Conservation (phyloP, 2,329 filamentous ascomycete species). For the Diaporthe vaccinii region DNA sequence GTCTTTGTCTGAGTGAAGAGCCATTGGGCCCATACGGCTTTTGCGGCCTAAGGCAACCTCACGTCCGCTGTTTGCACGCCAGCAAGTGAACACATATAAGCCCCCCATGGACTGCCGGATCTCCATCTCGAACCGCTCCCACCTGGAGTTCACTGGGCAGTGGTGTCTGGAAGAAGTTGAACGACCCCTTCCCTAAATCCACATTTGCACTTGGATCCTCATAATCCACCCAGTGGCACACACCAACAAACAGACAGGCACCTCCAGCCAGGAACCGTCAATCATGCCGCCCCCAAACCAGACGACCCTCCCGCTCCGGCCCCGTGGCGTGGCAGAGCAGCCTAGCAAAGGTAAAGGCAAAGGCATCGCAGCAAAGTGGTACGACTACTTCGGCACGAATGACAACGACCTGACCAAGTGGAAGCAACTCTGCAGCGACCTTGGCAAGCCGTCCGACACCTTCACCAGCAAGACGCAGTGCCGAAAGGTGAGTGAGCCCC, state of each 20-base stretch:
- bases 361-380: slow-evolving; percentile 43
- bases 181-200: background rate
- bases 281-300: background rate
- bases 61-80: background rate
- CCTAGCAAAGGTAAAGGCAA: slow-evolving; percentile 24
- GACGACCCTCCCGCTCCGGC: background rate
- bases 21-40: background rate
- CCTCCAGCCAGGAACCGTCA: background rate
- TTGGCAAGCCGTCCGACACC: slow-evolving; percentile 54
- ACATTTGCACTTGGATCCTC: background rate
- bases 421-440: slow-evolving; percentile 59
- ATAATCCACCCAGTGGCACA: background rate
- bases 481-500: slow-evolving; percentile 53
- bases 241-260: background rate
- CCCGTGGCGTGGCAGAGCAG: background rate
- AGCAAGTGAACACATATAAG: background rate
- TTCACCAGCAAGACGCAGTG: slow-evolving; percentile 61
- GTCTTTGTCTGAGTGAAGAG: background rate
- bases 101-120: background rate
- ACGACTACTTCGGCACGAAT: slow-evolving; percentile 49
- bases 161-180: background rate
- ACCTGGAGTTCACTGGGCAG: background rate
- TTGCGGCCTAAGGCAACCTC: background rate
- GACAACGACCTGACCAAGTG: slow-evolving; percentile 55
- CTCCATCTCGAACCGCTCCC: background rate